phyloP scores from a whole-genome alignment of 305 asterid species.

The Plantago rigida region DNA sequence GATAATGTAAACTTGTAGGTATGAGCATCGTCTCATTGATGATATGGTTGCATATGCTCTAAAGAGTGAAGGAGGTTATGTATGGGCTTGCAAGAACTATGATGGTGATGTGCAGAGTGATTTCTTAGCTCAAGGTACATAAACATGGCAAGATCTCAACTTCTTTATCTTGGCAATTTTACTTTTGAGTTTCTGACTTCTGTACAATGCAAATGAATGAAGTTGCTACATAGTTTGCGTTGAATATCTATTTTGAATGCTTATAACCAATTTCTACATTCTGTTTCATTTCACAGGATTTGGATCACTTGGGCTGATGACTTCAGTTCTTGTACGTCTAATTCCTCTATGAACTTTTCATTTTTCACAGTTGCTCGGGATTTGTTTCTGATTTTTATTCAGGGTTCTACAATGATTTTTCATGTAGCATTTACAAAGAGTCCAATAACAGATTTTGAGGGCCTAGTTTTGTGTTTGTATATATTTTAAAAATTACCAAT shows the following conservation, averaged over 20 bases:
- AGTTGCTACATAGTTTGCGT: no score
- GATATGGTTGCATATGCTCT: slow-evolving; percentile 98
- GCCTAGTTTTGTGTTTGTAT: slow-evolving; percentile 55
- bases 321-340: slow-evolving; percentile 71
- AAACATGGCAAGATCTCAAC: no score
- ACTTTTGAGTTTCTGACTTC: slow-evolving; percentile 5
- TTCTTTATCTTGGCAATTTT: no score
- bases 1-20: slow-evolving; percentile 37
- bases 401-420: no score
- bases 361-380: no score
- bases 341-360: not conserved
- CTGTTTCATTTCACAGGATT: slow-evolving; percentile 49
- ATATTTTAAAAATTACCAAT: no score
- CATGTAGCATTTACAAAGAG: no score
- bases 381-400: no score
- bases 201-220: slow-evolving; percentile 5
- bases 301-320: slow-evolving; percentile 97
- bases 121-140: slow-evolving; percentile 71
- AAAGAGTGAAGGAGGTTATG: slow-evolving; percentile 93
- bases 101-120: slow-evolving; percentile 97
- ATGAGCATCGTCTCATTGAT: slow-evolving; percentile 93
- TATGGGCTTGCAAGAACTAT: slow-evolving; percentile 97
- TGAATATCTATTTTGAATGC: no score
- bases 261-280: slow-evolving; percentile 1
- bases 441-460: slow-evolving; percentile 70